These are phyloP conservation scores for Daldinia vernicosa DNA, from an alignment of 495 filamentous ascomycete species.

Conservation along the genomic window DNA sequence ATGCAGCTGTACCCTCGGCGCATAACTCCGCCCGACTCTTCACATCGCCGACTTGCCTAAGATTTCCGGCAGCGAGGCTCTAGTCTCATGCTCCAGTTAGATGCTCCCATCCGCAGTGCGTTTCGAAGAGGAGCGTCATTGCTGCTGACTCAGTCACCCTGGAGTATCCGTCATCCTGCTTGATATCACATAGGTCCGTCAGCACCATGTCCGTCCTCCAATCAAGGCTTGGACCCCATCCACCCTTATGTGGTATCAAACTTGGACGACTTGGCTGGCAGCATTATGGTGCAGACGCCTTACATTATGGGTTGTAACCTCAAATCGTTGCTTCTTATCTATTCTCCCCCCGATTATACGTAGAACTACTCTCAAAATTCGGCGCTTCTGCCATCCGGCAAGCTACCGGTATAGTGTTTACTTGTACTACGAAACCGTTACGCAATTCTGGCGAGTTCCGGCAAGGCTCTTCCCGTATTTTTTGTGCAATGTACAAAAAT, in stretches of 20 bases:
- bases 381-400: constrained; percentile 1
- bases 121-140: constrained; percentile 11
- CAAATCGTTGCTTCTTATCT: background rate
- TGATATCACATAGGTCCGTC: constrained; percentile 18
- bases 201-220: constrained; percentile 10
- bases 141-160: constrained; percentile 13
- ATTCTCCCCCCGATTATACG: background rate
- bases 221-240: constrained; percentile 19
- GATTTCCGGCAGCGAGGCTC: constrained; percentile 12
- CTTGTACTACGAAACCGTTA: constrained; percentile 1
- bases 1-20: constrained; percentile 34
- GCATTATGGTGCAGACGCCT: constrained; percentile 11
- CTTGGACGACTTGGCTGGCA: constrained; percentile 4
- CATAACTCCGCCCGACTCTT: constrained; percentile 29
- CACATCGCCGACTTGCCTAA: constrained; percentile 37
- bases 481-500: background rate
- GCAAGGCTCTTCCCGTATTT: constrained; percentile 8
- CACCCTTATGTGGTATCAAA: constrained; percentile 9
- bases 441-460: constrained; percentile 14
- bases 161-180: constrained; percentile 16
- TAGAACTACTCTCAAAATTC: constrained; percentile 5
- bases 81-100: constrained; percentile 16
- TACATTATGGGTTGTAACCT: background rate
- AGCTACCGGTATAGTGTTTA: background rate
- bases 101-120: constrained; percentile 28